These are phyloP conservation scores for Hydnomerulius pinastri DNA, from an alignment of 768 basidiomycete species.

Conservation along the genomic window DNA sequence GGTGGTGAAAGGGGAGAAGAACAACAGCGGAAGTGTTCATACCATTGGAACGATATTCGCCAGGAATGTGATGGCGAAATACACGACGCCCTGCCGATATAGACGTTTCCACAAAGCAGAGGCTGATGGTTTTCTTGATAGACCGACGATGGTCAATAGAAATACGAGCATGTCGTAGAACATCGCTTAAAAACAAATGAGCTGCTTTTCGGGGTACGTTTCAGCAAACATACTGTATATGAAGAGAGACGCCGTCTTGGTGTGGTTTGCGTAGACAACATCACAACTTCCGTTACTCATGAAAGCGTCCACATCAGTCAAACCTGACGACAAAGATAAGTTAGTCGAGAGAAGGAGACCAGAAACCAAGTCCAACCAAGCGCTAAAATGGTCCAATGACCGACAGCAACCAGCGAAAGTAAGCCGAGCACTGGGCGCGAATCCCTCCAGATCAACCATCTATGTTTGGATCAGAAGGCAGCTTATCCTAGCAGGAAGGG, in stretches of 20 bases:
- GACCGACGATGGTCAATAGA: slow-evolving; percentile 11
- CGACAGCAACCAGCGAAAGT: slow-evolving; percentile 10
- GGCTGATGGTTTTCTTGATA: slow-evolving; percentile 11
- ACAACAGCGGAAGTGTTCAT: no score
- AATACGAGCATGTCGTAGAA: slow-evolving; percentile 23
- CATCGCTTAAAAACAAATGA: slow-evolving; percentile 15
- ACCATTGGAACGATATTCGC: no score
- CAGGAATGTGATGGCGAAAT: slow-evolving; percentile 20
- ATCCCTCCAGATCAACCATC: slow-evolving; percentile 31
- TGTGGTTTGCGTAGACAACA: not conserved
- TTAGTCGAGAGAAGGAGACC: not conserved
- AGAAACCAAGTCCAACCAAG: slow-evolving; percentile 6
- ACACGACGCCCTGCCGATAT: slow-evolving; percentile 16
- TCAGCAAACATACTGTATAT: slow-evolving; percentile 17
- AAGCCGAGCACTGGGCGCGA: slow-evolving; percentile 16
- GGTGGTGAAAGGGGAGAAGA: no score
- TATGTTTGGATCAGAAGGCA: slow-evolving; percentile 5
- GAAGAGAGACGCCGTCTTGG: slow-evolving; percentile 3
- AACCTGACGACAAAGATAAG: slow-evolving; percentile 12
- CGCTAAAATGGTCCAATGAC: slow-evolving; percentile 25
- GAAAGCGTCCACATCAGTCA: slow-evolving; percentile 7
- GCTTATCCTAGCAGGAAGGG: not conserved
- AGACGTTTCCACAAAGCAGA: slow-evolving; percentile 16
- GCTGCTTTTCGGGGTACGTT: not conserved
- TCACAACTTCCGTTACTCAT: slow-evolving; percentile 3